Base-by-base conservation (phyloP, 2,329 filamentous ascomycete genomes). In the Xylariaceae sp. region DNA sequence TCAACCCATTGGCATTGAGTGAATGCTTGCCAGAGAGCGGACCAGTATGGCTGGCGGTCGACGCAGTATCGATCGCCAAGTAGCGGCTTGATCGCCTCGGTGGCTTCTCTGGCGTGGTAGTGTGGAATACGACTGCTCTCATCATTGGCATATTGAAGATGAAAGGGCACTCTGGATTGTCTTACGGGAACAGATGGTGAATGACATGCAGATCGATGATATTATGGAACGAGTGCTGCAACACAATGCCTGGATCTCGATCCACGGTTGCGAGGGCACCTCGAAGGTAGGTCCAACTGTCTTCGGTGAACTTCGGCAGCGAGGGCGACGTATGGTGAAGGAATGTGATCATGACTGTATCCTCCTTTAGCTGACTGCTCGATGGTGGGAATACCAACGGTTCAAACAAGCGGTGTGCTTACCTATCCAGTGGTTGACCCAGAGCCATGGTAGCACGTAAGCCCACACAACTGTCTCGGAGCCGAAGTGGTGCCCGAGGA, bases 281-380 rank as follows among this genome's bases (percentile, higher is more conserved):
- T 45, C 72, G 69, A 45, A 72, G 63, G 48, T 72, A 81, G 24
- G 12, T 26, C 76, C 76, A 80, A 31, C 64, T 63, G 26, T 68
- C 64, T 7, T 65, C 61, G 19, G 65, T 64, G 53, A 72, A 77
- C 46, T 77, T 67, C 3, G 69, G 65, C 25, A 72, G 36, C 17
- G 46, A 18, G 11, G 43, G 37, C 16, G 44, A 40, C 34, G 76
- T 81, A 65, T 85, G 80, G 57, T 85, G 80, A 13, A 84, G 75
- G 56, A 81, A 84, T 28, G 80, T 84, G 51, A 84, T 83, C 43
- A 77, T 77, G n/a, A 84, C 77, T 76, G 21, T n/a, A n/a, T n/a
- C n/a, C n/a, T n/a, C n/a, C n/a, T n/a, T n/a, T n/a, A n/a, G n/a
- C n/a, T n/a, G n/a, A n/a, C n/a, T n/a, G n/a, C n/a, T n/a, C n/a